phyloP scores from a whole-genome alignment of 495 filamentous ascomycete genomes.

The Glutinoglossum americanum region DNA sequence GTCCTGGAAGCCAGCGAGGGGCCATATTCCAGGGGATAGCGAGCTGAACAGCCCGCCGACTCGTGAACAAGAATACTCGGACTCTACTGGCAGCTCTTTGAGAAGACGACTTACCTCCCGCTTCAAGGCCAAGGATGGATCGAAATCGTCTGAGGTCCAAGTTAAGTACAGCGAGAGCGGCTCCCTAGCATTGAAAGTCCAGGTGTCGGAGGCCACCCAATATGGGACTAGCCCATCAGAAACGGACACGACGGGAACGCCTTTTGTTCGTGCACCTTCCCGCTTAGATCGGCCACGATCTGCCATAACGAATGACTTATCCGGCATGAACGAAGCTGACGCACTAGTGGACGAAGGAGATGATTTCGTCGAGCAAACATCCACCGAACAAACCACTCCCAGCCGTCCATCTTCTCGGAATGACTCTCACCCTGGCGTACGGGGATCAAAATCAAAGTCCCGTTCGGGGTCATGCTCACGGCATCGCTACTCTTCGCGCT shows the following conservation, averaged over 20 bases:
- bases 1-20: neutral
- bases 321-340: neutral
- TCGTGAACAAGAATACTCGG: neutral
- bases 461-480: neutral
- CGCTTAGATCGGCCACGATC: constrained; percentile 3
- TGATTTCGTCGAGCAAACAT: constrained; percentile 4
- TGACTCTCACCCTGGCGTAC: neutral
- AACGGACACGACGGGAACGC: constrained; percentile 18
- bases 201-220: neutral
- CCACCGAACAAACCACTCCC: neutral
- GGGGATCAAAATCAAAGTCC: neutral
- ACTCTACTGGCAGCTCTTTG: neutral
- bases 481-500: neutral
- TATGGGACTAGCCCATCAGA: constrained; percentile 11
- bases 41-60: neutral
- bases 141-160: neutral
- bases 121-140: neutral
- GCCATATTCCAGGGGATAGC: neutral
- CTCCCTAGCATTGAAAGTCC: neutral
- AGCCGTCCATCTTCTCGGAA: neutral
- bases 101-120: neutral
- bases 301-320: constrained; percentile 7
- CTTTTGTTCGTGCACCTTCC: constrained; percentile 18
- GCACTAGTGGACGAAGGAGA: constrained; percentile 6
- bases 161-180: neutral